Evolutionary conservation across 75 land plant genomes (phyloP), one percentile per base, ranked within the genome.

Genomic region (Pseudotsuga menziesii): DNA sequence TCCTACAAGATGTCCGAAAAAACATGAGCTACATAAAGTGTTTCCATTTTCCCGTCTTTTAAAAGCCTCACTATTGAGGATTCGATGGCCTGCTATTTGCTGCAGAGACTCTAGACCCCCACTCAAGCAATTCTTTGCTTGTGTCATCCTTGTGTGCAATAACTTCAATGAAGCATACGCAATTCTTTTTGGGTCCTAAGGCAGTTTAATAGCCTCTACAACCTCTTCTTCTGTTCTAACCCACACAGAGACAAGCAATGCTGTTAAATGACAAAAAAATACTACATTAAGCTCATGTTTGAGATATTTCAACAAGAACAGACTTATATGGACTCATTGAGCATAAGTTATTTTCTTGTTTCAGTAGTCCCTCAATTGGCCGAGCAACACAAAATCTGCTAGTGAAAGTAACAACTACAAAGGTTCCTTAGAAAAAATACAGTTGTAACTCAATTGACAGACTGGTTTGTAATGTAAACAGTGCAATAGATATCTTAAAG

Each of bases 71-170:
- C 32, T 29, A 29, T 1, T 29, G 94, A 48, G 94, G 94, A 69
- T 92, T 92, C 19, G 94, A 90, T 73, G 94, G 89, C 48, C 94
- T 83, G 80, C 95, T 76, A 76, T 93, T 93, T 59, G 95, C 95
- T 14, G 95, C 83, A 22, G 93, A 74, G n/a, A 93, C 93, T 23
- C 93, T 84, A 9, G 93, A 89, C n/a, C 95, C 95, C 93, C 95
- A 91, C 56, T 93, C 93, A 4, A 93, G 86, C 63, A 93, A 82
- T 82, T 93, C 95, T 67, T 87, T 93, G 82, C 95, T 93, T 9
- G 95, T 93, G 77, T 93, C 95, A 76, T 93, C 91, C 77, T 89
- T 93, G 88, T 91, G 93, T n/a, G 79, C 79, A 39, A 87, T 77
- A 16, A 87, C 82, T 78, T 93, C 95, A 27, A 93, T 87, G 80